Evolutionary conservation across 2,329 filamentous ascomycete genomes (phyloP).

Genomic region (Dryadomyces quercivorus): DNA sequence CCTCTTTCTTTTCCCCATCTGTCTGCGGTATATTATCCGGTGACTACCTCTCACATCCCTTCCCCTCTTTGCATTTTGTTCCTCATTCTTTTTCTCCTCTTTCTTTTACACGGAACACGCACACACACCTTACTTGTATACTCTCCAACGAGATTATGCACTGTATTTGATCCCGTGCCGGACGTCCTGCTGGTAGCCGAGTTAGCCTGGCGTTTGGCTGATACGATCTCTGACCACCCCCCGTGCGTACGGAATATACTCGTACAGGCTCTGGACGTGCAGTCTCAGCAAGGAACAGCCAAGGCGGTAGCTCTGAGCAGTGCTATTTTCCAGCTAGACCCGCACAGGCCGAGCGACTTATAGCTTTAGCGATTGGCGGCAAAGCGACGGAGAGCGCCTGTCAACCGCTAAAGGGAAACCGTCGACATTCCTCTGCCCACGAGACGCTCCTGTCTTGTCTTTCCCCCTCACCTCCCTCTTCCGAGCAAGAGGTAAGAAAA

Average conservation of each 20-base stretch:
- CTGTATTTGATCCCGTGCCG: neutral
- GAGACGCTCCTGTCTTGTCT: neutral
- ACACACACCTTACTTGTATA: neutral
- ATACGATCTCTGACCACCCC: neutral
- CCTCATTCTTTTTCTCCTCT: neutral
- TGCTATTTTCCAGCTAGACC: no score
- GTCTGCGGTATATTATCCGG: conserved; percentile 1
- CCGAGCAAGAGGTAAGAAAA: neutral
- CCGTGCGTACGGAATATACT: no score
- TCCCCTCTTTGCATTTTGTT: neutral
- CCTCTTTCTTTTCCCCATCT: neutral
- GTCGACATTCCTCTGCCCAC: no score
- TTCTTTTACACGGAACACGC: neutral
- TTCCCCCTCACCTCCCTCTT: neutral
- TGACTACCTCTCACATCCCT: neutral
- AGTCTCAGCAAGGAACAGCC: no score
- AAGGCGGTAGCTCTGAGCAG: no score
- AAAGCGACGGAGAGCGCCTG: no score
- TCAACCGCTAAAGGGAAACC: no score
- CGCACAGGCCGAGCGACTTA: no score
- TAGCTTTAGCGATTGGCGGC: no score
- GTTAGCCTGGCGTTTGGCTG: neutral
- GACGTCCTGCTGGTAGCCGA: neutral
- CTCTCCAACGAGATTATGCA: neutral
- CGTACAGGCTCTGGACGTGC: neutral